Conservation (phyloP, 495 filamentous ascomycete species). For the Articulospora tetracladia region DNA sequence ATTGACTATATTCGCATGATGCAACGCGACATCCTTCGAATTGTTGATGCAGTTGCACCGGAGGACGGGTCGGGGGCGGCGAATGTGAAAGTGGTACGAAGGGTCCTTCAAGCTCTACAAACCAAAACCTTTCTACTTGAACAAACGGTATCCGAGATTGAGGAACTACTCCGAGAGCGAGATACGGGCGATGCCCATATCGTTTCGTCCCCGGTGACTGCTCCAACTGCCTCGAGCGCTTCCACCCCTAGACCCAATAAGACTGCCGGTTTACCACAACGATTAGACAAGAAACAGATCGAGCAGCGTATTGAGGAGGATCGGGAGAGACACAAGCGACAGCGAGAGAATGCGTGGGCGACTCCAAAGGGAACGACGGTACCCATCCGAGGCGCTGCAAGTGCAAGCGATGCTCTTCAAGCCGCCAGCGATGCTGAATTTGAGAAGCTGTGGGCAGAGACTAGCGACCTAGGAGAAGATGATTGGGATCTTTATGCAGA, state of each 20-base stretch:
- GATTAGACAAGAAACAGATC: constrained; percentile 79
- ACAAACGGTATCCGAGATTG: constrained; percentile 71
- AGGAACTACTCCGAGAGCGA: constrained; percentile 72
- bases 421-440: constrained; percentile 38
- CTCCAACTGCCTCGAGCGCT: constrained; percentile 9
- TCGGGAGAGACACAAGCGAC: constrained; percentile 86
- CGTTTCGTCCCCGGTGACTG: constrained; percentile 22
- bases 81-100: constrained; percentile 88
- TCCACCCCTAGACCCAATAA: constrained; percentile 24
- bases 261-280: constrained; percentile 24
- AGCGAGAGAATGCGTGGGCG: constrained; percentile 87
- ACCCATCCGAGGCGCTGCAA: neutral
- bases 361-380: constrained; percentile 40
- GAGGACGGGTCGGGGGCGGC: constrained; percentile 86
- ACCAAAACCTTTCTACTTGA: constrained; percentile 61
- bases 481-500: constrained; percentile 70
- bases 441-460: constrained; percentile 74
- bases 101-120: constrained; percentile 67
- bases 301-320: constrained; percentile 98
- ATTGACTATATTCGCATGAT: constrained; percentile 85
- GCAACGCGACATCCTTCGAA: constrained; percentile 81
- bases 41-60: constrained; percentile 86
- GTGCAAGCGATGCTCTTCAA: constrained; percentile 36
- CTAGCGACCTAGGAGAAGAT: constrained; percentile 78
- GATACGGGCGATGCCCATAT: constrained; percentile 17